Conservation (phyloP, 306 rosid genomes). For the Gillenia trifoliata region DNA sequence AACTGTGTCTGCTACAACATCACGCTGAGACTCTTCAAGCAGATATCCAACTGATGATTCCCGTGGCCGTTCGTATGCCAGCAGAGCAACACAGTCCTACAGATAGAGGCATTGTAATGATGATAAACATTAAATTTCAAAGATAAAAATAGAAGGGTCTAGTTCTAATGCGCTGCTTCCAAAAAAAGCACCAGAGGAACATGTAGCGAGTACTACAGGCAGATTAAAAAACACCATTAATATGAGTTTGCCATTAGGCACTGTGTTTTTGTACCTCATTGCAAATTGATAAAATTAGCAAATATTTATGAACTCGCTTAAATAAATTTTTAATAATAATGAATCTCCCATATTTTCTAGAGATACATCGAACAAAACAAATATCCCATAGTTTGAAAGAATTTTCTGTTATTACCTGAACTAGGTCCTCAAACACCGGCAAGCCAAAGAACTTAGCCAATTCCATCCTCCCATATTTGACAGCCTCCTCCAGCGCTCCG, state of each 20-base stretch:
- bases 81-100: slow-evolving; percentile 89
- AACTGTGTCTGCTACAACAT: slow-evolving; percentile 86
- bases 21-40: slow-evolving; percentile 79
- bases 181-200: not conserved
- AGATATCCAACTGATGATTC: slow-evolving; percentile 87
- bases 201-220: not conserved
- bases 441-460: slow-evolving; percentile 61
- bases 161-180: not conserved
- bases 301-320: not conserved
- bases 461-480: slow-evolving; percentile 74
- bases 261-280: not conserved
- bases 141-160: not conserved
- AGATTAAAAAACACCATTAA: not conserved
- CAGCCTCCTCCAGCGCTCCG: slow-evolving; percentile 88
- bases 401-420: slow-evolving; percentile 46
- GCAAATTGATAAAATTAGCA: not conserved
- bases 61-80: slow-evolving; percentile 78
- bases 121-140: not conserved
- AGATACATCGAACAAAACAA: not conserved
- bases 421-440: slow-evolving; percentile 66
- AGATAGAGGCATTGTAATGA: slow-evolving; percentile 11
- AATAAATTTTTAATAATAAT: not conserved
- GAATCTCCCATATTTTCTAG: not conserved
- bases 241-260: not conserved
- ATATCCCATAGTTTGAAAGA: not conserved